Evolutionary conservation across 2,329 filamentous ascomycete species (phyloP).

Genomic region (Phialophora verrucosa): DNA sequence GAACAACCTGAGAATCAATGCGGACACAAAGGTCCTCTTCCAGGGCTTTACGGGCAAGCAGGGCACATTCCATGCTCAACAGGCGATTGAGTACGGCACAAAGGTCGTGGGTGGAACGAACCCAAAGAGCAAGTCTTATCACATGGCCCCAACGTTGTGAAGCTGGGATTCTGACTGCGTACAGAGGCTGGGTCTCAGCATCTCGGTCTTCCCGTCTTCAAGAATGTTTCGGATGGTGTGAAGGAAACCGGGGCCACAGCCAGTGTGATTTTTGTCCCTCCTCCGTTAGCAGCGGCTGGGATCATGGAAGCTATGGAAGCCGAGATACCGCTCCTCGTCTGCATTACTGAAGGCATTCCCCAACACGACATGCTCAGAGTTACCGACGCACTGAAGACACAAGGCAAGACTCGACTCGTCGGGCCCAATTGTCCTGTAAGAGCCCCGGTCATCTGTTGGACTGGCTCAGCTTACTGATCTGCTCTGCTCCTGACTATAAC

Average conservation of each 20-base stretch:
- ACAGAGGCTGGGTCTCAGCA: conserved; percentile 75
- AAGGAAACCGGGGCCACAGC: conserved; percentile 90
- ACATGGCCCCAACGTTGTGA: background rate
- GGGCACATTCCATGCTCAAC: conserved; percentile 81
- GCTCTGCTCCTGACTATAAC: conserved; percentile 58
- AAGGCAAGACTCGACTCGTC: conserved; percentile 94
- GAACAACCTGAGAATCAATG: conserved; percentile 89
- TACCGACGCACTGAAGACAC: conserved; percentile 95
- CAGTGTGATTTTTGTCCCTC: conserved; percentile 91
- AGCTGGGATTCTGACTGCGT: conserved; percentile 15
- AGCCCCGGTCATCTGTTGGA: conserved; percentile 70
- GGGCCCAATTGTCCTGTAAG: conserved; percentile 98
- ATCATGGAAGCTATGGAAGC: conserved; percentile 96
- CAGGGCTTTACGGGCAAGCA: conserved; percentile 65
- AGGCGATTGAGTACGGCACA: conserved; percentile 98
- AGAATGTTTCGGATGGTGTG: conserved; percentile 82
- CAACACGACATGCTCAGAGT: conserved; percentile 47
- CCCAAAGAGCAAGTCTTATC: conserved; percentile 75
- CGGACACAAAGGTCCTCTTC: conserved; percentile 91
- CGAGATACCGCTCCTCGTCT: conserved; percentile 93
- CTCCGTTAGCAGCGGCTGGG: conserved; percentile 87
- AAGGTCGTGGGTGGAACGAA: conserved; percentile 98
- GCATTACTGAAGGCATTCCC: conserved; percentile 54
- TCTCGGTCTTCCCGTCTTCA: conserved; percentile 91
- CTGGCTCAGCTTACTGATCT: background rate